Conservation (phyloP, 495 filamentous ascomycete species). For the Saxispiralis lemnorum region DNA sequence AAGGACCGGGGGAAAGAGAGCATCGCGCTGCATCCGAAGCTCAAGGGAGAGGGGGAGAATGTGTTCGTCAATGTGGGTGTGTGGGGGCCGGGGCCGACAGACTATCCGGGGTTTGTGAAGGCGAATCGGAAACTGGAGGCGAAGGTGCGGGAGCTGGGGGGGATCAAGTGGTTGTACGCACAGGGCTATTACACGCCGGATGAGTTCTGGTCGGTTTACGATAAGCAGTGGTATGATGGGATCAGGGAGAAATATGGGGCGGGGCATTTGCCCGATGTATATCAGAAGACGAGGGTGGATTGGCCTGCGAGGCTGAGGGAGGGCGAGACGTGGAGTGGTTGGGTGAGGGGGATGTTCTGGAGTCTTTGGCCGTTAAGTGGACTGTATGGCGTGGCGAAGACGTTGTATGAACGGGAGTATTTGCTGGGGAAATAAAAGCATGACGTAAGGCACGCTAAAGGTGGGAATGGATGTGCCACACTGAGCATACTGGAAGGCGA, state of each 20-base stretch:
- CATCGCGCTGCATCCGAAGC: constrained; percentile 7
- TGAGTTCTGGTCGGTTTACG: constrained; percentile 40
- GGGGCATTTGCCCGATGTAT: constrained; percentile 34
- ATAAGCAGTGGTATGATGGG: constrained; percentile 32
- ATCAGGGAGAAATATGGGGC: constrained; percentile 36
- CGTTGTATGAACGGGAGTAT: constrained; percentile 9
- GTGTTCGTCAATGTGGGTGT: constrained; percentile 20
- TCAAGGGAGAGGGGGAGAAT: neutral
- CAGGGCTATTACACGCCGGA: constrained; percentile 39
- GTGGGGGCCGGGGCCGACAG: constrained; percentile 16
- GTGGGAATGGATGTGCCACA: too few relatives aligned
- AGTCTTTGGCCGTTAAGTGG: constrained; percentile 12
- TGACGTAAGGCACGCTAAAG: too few relatives aligned
- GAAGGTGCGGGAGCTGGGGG: constrained; percentile 14
- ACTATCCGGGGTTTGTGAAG: constrained; percentile 10
- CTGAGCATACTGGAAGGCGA: too few relatives aligned
- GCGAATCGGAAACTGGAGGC: constrained; percentile 18
- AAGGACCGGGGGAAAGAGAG: neutral
- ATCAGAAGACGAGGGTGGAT: constrained; percentile 38
- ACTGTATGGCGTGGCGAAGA: constrained; percentile 10
- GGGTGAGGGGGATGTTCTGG: constrained; percentile 2
- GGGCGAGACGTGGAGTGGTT: constrained; percentile 3
- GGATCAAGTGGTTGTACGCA: constrained; percentile 29
- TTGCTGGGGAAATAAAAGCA: constrained; percentile 4
- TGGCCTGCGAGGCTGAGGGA: neutral